These are phyloP conservation scores for Hygrophila difformis DNA, from an alignment of 257 asterid genomes.

Conservation along the genomic window DNA sequence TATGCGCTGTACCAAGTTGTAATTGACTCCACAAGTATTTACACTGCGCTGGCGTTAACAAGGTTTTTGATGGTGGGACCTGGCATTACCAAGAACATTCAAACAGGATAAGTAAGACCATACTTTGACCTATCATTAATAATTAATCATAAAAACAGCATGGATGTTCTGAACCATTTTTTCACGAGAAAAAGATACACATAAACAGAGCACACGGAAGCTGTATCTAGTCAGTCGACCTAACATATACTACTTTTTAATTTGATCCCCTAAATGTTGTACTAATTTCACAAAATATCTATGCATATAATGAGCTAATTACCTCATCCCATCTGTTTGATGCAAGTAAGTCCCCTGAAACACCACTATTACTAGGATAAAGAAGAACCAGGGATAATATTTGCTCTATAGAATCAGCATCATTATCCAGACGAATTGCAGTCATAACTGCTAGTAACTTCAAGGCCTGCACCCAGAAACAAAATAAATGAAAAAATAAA, in stretches of 20 bases:
- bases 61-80: not conserved
- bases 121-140: too few species aligned
- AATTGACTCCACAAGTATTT: conserved; percentile 88
- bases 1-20: conserved; percentile 32
- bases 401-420: conserved; percentile 30
- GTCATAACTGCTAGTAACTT: conserved; percentile 78
- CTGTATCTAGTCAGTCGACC: too few species aligned
- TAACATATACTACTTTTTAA: not conserved
- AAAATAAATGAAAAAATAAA: too few species aligned
- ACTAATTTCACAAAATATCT: not conserved
- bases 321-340: conserved; percentile 86
- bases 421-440: conserved; percentile 73
- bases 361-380: not conserved
- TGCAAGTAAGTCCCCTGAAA: not conserved
- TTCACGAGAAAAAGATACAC: too few species aligned
- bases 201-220: too few species aligned
- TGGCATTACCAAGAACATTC: not conserved
- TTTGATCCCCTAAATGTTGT: too few species aligned
- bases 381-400: conserved; percentile 2
- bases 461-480: not conserved
- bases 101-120: not conserved
- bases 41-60: conserved; percentile 81
- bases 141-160: too few species aligned
- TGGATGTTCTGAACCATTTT: not conserved
- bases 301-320: conserved; percentile 2